A percentile compares a stretch with the other conserved stretches of the same genome.
These are phyloP conservation scores for Lonicera japonica DNA, from an alignment of 129 eudicot species.

Conservation along the genomic window DNA sequence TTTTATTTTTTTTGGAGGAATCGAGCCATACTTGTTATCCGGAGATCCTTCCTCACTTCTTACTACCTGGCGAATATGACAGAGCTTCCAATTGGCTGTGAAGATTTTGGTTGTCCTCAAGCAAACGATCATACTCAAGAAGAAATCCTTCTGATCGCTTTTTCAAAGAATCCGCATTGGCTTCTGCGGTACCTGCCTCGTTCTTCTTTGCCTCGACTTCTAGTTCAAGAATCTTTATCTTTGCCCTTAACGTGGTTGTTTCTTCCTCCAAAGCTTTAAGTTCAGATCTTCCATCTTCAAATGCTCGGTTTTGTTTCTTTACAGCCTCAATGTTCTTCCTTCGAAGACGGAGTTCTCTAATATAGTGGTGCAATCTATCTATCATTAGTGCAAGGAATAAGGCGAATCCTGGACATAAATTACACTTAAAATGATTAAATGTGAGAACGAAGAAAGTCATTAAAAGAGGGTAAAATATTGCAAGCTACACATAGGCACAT, in stretches of 20 bases:
- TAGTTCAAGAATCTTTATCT: constrained; percentile 38
- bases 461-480: neutral
- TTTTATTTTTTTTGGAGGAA: no score
- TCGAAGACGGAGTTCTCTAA: constrained; percentile 77
- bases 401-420: constrained; percentile 60
- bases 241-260: constrained; percentile 33
- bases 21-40: no score
- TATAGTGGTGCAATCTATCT: constrained; percentile 87
- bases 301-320: constrained; percentile 53
- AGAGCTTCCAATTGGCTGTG: constrained; percentile 54
- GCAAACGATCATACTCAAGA: constrained; percentile 79
- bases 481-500: neutral
- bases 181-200: constrained; percentile 63
- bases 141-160: constrained; percentile 91
- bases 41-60: constrained; percentile 15
- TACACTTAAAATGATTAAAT: neutral
- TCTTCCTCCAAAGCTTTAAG: constrained; percentile 62
- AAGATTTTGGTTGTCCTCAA: constrained; percentile 80
- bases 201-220: constrained; percentile 56
- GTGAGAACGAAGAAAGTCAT: neutral
- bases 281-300: constrained; percentile 48
- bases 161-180: constrained; percentile 55
- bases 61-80: constrained; percentile 31
- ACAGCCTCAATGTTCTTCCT: constrained; percentile 73
- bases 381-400: constrained; percentile 82